Evolutionary conservation across 2,329 filamentous ascomycete genomes (phyloP).

Genomic region (Talaromyces pinophilus): DNA sequence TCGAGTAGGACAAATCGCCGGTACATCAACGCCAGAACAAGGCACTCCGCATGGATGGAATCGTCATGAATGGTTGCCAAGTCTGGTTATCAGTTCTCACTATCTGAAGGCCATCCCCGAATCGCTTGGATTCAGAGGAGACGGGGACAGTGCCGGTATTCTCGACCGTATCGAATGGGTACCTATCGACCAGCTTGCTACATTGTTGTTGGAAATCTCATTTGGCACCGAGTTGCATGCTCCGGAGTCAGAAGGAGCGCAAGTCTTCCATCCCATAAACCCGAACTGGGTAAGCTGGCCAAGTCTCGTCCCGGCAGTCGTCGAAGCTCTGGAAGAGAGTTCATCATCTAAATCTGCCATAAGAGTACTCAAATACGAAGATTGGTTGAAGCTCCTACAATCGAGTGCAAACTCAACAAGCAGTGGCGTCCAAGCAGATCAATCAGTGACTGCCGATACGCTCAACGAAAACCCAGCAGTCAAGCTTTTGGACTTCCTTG

Average conservation of each 20-base stretch:
- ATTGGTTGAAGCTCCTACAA: slow-evolving; percentile 5
- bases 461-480: slow-evolving; percentile 8
- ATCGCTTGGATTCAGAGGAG: slow-evolving; percentile 4
- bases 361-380: slow-evolving; percentile 11
- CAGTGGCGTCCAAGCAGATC: background rate
- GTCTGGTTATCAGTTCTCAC: slow-evolving; percentile 17
- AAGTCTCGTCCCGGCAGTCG: slow-evolving; percentile 12
- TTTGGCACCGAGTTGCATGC: background rate
- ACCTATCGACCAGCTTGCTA: slow-evolving; percentile 12
- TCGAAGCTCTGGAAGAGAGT: background rate
- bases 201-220: slow-evolving; percentile 5
- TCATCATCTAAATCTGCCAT: background rate
- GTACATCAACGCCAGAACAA: slow-evolving; percentile 15
- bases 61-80: slow-evolving; percentile 18
- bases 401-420: background rate
- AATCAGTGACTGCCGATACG: background rate
- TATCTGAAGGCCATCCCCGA: slow-evolving; percentile 10
- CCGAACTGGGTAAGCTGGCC: slow-evolving; percentile 13
- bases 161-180: slow-evolving; percentile 19
- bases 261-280: slow-evolving; percentile 13
- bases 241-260: background rate
- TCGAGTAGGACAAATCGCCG: slow-evolving; percentile 18
- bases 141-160: background rate
- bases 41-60: slow-evolving; percentile 16
- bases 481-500: slow-evolving; percentile 14